Percentiles rank a stretch among this genome's conserved stretches.
phyloP scores from a whole-genome alignment of 108 stramenopile genomes.

The Pseudonitzschia multiseries region DNA sequence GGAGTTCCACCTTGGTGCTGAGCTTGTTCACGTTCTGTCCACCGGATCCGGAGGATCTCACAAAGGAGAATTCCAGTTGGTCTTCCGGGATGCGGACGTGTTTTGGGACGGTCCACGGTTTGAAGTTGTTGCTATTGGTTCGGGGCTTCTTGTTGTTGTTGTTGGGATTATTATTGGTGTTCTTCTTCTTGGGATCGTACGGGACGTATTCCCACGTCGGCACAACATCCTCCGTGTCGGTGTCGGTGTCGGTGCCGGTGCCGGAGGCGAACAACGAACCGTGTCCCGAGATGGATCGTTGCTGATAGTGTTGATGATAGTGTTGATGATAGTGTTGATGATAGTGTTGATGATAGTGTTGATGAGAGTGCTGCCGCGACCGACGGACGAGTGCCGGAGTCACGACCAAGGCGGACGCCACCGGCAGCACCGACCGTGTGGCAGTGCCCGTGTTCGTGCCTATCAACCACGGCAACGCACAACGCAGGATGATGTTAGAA shows the following conservation, averaged over 20 bases:
- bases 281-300: background rate
- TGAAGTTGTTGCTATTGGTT: conserved; percentile 29
- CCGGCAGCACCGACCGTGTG: no score
- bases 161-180: conserved; percentile 15
- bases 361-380: no score
- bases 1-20: conserved; percentile 87
- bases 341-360: no score
- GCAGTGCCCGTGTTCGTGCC: no score
- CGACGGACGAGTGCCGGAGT: no score
- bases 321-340: no score
- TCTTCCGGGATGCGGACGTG: conserved; percentile 69
- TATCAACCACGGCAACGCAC: no score
- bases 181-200: conserved; percentile 28
- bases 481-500: no score
- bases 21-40: conserved; percentile 96
- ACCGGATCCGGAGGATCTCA: conserved; percentile 73
- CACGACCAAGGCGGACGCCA: no score
- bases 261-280: background rate
- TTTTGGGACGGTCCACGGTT: conserved; percentile 69
- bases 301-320: no score
- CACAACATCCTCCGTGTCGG: conserved; percentile 49
- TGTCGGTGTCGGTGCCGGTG: background rate
- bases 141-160: conserved; percentile 18
- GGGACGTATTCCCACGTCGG: conserved; percentile 57
- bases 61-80: conserved; percentile 48